A percentile compares a stretch with the other conserved stretches of the same genome.
Conservation (phyloP, 768 basidiomycete genomes). For the Serendipita sp. region DNA sequence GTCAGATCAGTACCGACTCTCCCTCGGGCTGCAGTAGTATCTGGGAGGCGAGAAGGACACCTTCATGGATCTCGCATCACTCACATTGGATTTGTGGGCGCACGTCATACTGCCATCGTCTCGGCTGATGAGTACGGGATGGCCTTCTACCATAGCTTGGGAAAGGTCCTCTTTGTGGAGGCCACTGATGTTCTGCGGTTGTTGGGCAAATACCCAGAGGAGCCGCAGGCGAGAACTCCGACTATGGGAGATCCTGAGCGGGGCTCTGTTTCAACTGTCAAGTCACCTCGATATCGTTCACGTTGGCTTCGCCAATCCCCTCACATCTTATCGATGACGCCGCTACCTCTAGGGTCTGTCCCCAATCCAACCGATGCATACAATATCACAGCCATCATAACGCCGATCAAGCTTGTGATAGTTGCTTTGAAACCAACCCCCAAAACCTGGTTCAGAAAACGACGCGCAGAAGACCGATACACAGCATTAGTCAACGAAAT, state of each 20-base stretch:
- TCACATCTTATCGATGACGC: conserved; percentile 61
- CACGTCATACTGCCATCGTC: conserved; percentile 82
- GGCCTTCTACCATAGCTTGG: conserved; percentile 88
- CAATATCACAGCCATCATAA: conserved; percentile 71
- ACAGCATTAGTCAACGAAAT: conserved; percentile 27
- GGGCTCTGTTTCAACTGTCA: conserved; percentile 7
- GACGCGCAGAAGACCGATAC: conserved; percentile 34
- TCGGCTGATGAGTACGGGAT: conserved; percentile 82
- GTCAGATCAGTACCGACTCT: conserved; percentile 59
- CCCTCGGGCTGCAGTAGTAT: conserved; percentile 46
- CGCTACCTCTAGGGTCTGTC: conserved; percentile 63
- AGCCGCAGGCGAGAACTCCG: conserved; percentile 17
- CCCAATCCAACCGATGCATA: conserved; percentile 66
- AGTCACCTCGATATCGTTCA: not conserved
- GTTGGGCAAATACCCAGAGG: conserved; percentile 73
- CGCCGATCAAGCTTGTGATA: conserved; percentile 78
- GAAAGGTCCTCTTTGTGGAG: conserved; percentile 88
- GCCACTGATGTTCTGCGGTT: conserved; percentile 89
- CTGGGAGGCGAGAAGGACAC: conserved; percentile 77
- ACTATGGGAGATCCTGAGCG: not conserved
- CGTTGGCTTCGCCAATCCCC: conserved; percentile 31
- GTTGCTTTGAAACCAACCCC: conserved; percentile 86
- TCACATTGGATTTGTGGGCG: conserved; percentile 74
- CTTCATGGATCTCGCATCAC: conserved; percentile 63
- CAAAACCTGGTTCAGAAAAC: conserved; percentile 76